Conservation (phyloP, 140 eudicot species). For the Anethum foeniculum region DNA sequence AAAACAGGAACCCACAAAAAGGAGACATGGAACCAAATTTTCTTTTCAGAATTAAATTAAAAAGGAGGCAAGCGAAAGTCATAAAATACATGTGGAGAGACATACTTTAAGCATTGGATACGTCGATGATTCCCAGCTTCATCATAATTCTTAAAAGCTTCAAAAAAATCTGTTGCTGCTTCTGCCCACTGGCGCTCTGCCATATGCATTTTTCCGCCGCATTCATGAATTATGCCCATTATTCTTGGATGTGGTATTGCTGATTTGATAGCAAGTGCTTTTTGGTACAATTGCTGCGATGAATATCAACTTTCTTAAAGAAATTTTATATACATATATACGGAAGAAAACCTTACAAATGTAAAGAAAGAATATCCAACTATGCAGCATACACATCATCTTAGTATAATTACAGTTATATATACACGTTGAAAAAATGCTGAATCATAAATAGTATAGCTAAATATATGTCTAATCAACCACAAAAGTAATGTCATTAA, state of each 20-base stretch:
- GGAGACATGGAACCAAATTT: not conserved
- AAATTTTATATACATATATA: not conserved
- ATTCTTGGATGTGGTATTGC: constrained; percentile 99
- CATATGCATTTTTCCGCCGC: constrained; percentile 99
- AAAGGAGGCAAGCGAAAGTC: not conserved
- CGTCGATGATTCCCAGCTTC: constrained; percentile 98
- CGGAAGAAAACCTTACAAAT: not conserved
- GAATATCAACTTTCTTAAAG: not conserved
- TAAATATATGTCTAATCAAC: not conserved
- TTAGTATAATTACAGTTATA: not conserved
- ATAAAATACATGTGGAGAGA: not conserved
- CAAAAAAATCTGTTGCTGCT: constrained; percentile 98
- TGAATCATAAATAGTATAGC: not conserved
- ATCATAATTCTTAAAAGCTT: constrained; percentile 96
- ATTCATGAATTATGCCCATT: constrained; percentile 96
- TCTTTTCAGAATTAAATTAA: not conserved
- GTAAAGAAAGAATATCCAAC: not conserved
- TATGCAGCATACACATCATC: not conserved
- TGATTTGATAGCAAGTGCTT: constrained; percentile 85
- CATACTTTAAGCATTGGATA: constrained; percentile 94
- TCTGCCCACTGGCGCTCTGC: constrained; percentile 99
- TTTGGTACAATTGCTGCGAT: constrained; percentile 83
- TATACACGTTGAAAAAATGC: too few relatives aligned
- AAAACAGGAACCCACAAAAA: not conserved
- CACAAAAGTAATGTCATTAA: too few relatives aligned